A percentile compares a stretch with the other conserved stretches of the same genome.
Evolutionary conservation across 768 basidiomycete genomes (phyloP).

Genomic region (Hypholoma sublateritium): DNA sequence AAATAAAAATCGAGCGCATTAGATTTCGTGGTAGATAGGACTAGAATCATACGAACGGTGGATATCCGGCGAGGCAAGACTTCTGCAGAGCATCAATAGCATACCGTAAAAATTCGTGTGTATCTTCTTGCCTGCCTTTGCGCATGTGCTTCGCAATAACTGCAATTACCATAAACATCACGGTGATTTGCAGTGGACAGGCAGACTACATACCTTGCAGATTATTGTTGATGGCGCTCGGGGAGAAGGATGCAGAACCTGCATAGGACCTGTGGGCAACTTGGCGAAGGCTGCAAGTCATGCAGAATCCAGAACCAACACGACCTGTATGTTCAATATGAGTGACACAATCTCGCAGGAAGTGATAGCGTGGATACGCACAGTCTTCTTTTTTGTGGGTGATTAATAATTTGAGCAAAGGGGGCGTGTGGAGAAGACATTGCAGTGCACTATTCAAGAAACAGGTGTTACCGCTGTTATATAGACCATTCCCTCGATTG

Average conservation of each 20-base stretch:
- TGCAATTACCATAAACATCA: slow-evolving; percentile 30
- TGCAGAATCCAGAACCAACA: slow-evolving; percentile 65
- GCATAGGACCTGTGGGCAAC: slow-evolving; percentile 58
- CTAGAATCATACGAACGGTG: slow-evolving; percentile 52
- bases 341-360: slow-evolving; percentile 5
- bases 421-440: slow-evolving; percentile 90
- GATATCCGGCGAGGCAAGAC: slow-evolving; percentile 69
- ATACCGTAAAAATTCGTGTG: slow-evolving; percentile 97
- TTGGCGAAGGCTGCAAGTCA: slow-evolving; percentile 68
- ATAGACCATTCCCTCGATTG: slow-evolving; percentile 60
- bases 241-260: slow-evolving; percentile 49
- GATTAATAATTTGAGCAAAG: slow-evolving; percentile 65
- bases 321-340: slow-evolving; percentile 30
- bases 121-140: slow-evolving; percentile 92
- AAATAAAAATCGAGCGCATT: slow-evolving; percentile 6
- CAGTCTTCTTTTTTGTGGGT: slow-evolving; percentile 58
- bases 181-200: neutral
- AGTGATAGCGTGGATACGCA: slow-evolving; percentile 38
- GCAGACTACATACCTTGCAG: slow-evolving; percentile 57
- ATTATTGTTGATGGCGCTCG: slow-evolving; percentile 62
- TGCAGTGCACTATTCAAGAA: slow-evolving; percentile 95
- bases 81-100: slow-evolving; percentile 90
- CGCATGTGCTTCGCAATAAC: slow-evolving; percentile 92
- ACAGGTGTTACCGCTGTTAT: slow-evolving; percentile 92
- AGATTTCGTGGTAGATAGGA: neutral